Percentiles rank a stretch among this genome's conserved stretches.
These are phyloP conservation scores for Wickerhamiella parazyma DNA, from an alignment of 805 yeast species.

Conservation along the genomic window DNA sequence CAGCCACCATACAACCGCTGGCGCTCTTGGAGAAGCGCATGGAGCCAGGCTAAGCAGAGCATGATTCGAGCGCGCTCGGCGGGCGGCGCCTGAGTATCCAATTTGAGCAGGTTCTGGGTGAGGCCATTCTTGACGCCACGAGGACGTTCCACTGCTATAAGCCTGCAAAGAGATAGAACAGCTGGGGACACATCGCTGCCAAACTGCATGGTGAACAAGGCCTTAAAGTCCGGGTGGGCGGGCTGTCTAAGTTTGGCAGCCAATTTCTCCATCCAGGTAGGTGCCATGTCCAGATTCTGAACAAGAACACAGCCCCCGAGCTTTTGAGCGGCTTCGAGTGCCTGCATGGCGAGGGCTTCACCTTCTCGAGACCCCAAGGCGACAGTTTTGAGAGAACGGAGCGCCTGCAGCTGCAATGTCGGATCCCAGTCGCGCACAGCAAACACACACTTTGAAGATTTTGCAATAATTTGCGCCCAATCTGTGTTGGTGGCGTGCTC, in stretches of 20 bases:
- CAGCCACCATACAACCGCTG: conserved; percentile 48
- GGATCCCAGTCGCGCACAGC: conserved; percentile 58
- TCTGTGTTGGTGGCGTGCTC: neutral
- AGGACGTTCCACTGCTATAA: conserved; percentile 47
- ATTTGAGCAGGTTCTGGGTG: conserved; percentile 24
- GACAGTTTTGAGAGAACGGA: conserved; percentile 28
- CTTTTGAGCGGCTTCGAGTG: conserved; percentile 34
- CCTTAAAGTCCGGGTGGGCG: conserved; percentile 30
- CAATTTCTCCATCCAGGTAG: conserved; percentile 39
- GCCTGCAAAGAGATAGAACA: conserved; percentile 39
- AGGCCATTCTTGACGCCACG: conserved; percentile 44
- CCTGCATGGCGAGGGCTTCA: conserved; percentile 38
- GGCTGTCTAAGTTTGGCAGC: conserved; percentile 31
- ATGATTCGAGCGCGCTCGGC: conserved; percentile 35
- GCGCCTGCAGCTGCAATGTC: conserved; percentile 34
- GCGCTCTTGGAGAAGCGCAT: conserved; percentile 47
- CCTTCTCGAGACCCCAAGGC: conserved; percentile 72
- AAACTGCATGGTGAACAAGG: conserved; percentile 54
- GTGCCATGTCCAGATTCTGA: conserved; percentile 69
- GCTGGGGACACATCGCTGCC: conserved; percentile 40
- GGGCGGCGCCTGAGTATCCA: conserved; percentile 22
- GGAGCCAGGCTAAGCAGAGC: conserved; percentile 57
- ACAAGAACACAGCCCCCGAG: conserved; percentile 58
- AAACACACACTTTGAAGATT: conserved; percentile 26
- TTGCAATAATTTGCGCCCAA: conserved; percentile 4